Conservation (phyloP, 2,329 filamentous ascomycete species). For the Leptographium galeiforme region DNA sequence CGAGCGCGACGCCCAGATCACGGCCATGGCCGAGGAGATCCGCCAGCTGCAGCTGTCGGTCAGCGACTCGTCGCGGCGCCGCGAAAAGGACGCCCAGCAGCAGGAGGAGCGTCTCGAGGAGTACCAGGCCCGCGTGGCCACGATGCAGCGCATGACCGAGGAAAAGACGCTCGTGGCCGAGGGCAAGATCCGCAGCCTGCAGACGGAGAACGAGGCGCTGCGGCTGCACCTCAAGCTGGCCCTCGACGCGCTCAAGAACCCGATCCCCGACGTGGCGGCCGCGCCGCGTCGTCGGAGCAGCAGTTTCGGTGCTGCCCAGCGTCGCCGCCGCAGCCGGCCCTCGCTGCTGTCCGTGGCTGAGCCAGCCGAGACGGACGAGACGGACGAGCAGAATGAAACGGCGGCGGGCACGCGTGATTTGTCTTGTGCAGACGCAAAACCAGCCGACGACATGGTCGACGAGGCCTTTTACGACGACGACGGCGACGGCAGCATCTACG, state of each 20-base stretch:
- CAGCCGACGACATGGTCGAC: slow-evolving; percentile 8
- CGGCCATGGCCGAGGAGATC: slow-evolving; percentile 91
- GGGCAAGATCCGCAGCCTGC: slow-evolving; percentile 81
- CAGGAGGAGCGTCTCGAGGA: slow-evolving; percentile 80
- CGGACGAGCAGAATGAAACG: too few species aligned
- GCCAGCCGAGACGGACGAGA: too few species aligned
- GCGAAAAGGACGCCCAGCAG: slow-evolving; percentile 58
- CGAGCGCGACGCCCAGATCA: slow-evolving; percentile 86
- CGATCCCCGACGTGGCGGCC: slow-evolving; percentile 51
- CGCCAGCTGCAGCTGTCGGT: slow-evolving; percentile 67
- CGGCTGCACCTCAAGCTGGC: slow-evolving; percentile 79
- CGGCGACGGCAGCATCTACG: slow-evolving; percentile 38
- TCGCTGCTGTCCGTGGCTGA: slow-evolving; percentile 4
- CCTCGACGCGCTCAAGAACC: slow-evolving; percentile 76
- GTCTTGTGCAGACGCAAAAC: not conserved
- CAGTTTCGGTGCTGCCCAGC: slow-evolving; percentile 11
- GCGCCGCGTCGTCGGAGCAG: slow-evolving; percentile 16
- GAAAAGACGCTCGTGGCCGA: slow-evolving; percentile 82
- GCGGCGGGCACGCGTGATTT: not conserved
- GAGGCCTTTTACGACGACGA: slow-evolving; percentile 14
- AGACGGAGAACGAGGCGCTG: slow-evolving; percentile 81
- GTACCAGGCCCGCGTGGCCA: slow-evolving; percentile 79
- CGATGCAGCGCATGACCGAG: slow-evolving; percentile 93
- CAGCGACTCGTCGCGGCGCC: slow-evolving; percentile 47
- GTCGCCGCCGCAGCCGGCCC: slow-evolving; percentile 5